Evolutionary conservation across 2,329 filamentous ascomycete species (phyloP).

Genomic region (Penicillium sp.): DNA sequence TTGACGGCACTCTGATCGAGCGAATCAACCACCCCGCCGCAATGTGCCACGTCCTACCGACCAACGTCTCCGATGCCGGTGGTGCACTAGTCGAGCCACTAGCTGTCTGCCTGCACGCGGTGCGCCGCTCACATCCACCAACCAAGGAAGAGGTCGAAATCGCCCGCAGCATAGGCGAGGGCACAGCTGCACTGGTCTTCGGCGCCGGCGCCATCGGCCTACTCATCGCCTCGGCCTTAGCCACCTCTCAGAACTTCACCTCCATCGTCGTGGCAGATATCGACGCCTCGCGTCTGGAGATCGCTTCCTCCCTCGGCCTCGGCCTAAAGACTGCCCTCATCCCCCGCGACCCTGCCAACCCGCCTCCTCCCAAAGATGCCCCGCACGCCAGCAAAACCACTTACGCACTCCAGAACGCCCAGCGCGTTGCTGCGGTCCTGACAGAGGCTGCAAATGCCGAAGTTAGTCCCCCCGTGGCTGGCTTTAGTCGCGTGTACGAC

Average conservation of each 20-base stretch:
- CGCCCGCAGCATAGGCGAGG: constrained; percentile 39
- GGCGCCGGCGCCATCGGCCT: constrained; percentile 60
- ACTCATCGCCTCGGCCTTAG: constrained; percentile 55
- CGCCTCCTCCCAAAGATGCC: constrained; percentile 30
- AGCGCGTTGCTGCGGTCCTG: constrained; percentile 33
- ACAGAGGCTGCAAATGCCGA: constrained; percentile 17
- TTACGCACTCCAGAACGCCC: constrained; percentile 35
- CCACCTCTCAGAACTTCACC: constrained; percentile 50
- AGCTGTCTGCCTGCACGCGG: constrained; percentile 58
- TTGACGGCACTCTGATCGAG: constrained; percentile 61
- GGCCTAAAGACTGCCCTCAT: constrained; percentile 38
- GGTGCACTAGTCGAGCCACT: constrained; percentile 59
- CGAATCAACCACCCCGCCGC: constrained; percentile 58
- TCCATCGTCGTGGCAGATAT: constrained; percentile 60
- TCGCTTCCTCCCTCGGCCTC: constrained; percentile 45
- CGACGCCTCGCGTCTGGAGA: constrained; percentile 52
- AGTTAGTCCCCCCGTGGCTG: constrained; percentile 23
- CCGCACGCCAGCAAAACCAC: constrained; percentile 32
- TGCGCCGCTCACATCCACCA: constrained; percentile 51
- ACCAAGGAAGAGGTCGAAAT: constrained; percentile 32
- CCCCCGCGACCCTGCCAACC: constrained; percentile 28
- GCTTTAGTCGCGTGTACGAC: constrained; percentile 45
- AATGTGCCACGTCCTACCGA: constrained; percentile 57
- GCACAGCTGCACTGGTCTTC: constrained; percentile 53
- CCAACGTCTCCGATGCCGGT: constrained; percentile 50